Evolutionary conservation across 1,284 basidiomycete species (phyloP).

Genomic region (Phellopilus nigrolimitatus): DNA sequence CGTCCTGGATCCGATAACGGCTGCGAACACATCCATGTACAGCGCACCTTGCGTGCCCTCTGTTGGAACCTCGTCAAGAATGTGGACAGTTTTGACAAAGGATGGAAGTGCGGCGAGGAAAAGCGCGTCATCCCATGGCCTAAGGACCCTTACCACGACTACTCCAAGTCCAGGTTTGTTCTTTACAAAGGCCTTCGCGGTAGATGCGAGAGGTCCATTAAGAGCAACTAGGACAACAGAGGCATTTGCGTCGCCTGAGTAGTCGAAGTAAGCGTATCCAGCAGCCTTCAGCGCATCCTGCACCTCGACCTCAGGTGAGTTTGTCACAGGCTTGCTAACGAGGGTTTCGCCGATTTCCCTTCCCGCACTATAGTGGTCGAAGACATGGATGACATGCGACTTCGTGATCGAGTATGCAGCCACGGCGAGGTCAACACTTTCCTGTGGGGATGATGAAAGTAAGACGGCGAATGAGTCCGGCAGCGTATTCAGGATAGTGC

Average conservation of each 20-base stretch:
- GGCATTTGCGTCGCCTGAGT: constrained; percentile 56
- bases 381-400: constrained; percentile 71
- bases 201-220: constrained; percentile 66
- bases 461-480: constrained; percentile 71
- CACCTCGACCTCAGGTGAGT: constrained; percentile 32
- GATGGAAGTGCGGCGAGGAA: constrained; percentile 55
- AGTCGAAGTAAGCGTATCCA: constrained; percentile 66
- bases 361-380: constrained; percentile 67
- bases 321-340: constrained; percentile 27
- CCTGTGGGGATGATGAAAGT: constrained; percentile 77
- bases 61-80: constrained; percentile 71
- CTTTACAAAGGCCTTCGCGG: constrained; percentile 46
- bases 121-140: constrained; percentile 68
- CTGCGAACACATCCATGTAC: constrained; percentile 68
- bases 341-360: constrained; percentile 64
- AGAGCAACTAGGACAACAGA: constrained; percentile 56
- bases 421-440: constrained; percentile 67
- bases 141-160: constrained; percentile 67
- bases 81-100: constrained; percentile 53
- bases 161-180: constrained; percentile 50
- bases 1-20: constrained; percentile 43
- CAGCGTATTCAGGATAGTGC: constrained; percentile 54
- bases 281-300: constrained; percentile 44
- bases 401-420: constrained; percentile 59
- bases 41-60: constrained; percentile 58